Base-by-base conservation (phyloP, 768 basidiomycete species). In the Goffeauzyma gilvescens region DNA sequence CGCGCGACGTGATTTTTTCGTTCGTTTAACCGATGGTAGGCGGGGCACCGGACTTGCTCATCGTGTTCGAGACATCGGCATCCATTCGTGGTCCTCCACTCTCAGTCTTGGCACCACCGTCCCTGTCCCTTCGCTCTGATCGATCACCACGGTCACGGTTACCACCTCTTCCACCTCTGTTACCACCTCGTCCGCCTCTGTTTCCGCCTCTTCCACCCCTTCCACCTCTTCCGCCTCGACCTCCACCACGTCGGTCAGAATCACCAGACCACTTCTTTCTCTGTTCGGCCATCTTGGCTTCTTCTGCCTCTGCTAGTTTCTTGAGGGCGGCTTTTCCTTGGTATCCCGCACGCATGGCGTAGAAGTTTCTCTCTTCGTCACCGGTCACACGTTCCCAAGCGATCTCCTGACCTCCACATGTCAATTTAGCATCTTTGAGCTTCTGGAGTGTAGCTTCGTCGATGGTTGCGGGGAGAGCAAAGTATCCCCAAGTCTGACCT, bases 291-390 rank as follows among this genome's bases (percentile, higher is more conserved):
- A 51, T 50, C 15, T 51, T 41, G 25, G 45, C 50, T 20, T 48
- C 52, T 6, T 43, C 49, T n/a, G n/a, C n/a, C 26, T 48, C 45
- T 25, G 13, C 15, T 6, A 51, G 34, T 32, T 47, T 51, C 31
- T 60, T 60, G 25, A 59, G 46, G 3, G 55, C 55, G 15, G 49
- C 38, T 30, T 52, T 55, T n/a, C 59, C 64, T 42, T 58, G 55
- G 57, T 62, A 65, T 37, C 51, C 54, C 10, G 62, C 64, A 41
- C 64, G 53, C 7, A 49, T 52, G 9, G 52, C 48, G 55, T 61
- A 65, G 55, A 63, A 64, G 12, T 52, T 49, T 36, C 56, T 48
- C 40, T 60, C 52, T 36, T 58, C 64, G 38, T 13, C 24, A 59
- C 58, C 52, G n/a, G 48, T 38, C 49, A 60, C 56, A 17, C 50